Percentiles rank a stretch among this genome's conserved stretches.
Conservation (phyloP, 441 rosid species). For the Gossypium trilobum region DNA sequence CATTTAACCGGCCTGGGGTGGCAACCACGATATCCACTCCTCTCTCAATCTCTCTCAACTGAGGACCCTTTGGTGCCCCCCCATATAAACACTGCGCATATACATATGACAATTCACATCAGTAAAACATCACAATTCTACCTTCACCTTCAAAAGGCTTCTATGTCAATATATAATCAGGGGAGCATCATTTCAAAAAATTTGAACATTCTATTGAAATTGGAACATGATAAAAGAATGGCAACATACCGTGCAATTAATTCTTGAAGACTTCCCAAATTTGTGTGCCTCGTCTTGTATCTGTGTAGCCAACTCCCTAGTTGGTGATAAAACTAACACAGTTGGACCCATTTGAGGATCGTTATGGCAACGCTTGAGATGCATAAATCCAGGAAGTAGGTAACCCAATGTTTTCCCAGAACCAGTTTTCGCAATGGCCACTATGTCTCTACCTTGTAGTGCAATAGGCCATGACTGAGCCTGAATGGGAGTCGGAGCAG, state of each 20-base stretch:
- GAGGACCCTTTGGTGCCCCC: slow-evolving; percentile 96
- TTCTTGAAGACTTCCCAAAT: slow-evolving; percentile 85
- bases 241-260: slow-evolving; percentile 67
- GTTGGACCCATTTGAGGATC: slow-evolving; percentile 83
- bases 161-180: not conserved
- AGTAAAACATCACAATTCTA: slow-evolving; percentile 9
- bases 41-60: slow-evolving; percentile 78
- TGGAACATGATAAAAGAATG: not conserved
- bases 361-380: slow-evolving; percentile 61
- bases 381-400: slow-evolving; percentile 71
- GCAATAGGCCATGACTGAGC: slow-evolving; percentile 99
- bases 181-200: not conserved
- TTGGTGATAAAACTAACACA: slow-evolving; percentile 86
- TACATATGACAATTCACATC: slow-evolving; percentile 1
- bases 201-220: not conserved
- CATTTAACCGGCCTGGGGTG: slow-evolving; percentile 95
- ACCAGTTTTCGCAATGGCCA: slow-evolving; percentile 96
- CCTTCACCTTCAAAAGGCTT: not conserved
- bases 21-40: slow-evolving; percentile 96
- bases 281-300: slow-evolving; percentile 88
- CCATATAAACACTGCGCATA: slow-evolving; percentile 76
- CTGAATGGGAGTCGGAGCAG: slow-evolving; percentile 97
- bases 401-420: slow-evolving; percentile 97
- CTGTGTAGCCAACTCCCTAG: slow-evolving; percentile 97
- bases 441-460: slow-evolving; percentile 78